A percentile compares a stretch with the other conserved stretches of the same genome.
Conservation (phyloP, 495 filamentous ascomycete species). For the Talaromyces stipitatus region DNA sequence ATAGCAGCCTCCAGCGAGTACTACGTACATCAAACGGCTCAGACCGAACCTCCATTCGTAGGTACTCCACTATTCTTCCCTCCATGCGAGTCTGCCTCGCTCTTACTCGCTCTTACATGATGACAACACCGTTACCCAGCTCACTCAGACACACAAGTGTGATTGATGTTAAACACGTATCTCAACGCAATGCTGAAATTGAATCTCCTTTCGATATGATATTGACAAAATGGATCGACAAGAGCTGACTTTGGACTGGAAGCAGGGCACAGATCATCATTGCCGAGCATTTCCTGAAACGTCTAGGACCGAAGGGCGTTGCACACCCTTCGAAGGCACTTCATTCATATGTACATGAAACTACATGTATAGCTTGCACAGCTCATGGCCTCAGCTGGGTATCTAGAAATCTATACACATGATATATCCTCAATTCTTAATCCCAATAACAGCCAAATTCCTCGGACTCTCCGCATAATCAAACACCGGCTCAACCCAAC, state of each 20-base stretch:
- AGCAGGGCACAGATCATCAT: background rate
- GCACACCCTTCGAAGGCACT: background rate
- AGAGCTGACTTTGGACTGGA: background rate
- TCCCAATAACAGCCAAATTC: slow-evolving; percentile 82
- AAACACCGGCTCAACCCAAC: slow-evolving; percentile 91
- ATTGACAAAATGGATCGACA: background rate
- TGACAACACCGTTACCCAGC: slow-evolving; percentile 10
- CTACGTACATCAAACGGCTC: background rate
- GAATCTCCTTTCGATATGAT: background rate
- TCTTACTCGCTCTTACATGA: slow-evolving; percentile 6
- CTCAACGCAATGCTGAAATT: slow-evolving; percentile 5
- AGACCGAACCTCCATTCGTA: background rate
- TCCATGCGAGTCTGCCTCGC: background rate
- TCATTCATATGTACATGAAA: background rate
- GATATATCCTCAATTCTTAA: slow-evolving; percentile 46
- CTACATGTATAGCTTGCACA: background rate
- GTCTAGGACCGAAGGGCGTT: background rate
- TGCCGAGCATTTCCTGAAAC: background rate
- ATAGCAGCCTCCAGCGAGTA: background rate
- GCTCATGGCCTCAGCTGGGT: no score
- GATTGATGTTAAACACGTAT: slow-evolving; percentile 8
- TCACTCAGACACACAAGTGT: slow-evolving; percentile 9
- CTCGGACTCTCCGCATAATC: slow-evolving; percentile 82
- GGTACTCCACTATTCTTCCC: background rate
- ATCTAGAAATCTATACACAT: background rate